phyloP scores from a whole-genome alignment of 2,329 filamentous ascomycete species.

The Calycina herbarum region DNA sequence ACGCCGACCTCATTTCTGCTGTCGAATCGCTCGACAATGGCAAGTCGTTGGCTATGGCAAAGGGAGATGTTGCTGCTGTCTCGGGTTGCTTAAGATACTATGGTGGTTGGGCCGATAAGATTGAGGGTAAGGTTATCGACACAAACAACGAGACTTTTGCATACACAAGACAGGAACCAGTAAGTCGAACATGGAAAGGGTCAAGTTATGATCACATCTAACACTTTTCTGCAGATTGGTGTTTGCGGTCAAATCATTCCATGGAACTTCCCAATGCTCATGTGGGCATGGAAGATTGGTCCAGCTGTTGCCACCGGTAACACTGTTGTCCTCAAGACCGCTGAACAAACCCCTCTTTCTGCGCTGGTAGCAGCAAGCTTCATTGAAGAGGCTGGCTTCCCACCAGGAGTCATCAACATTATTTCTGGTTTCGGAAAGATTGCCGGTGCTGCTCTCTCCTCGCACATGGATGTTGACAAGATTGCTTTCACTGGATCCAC shows the following conservation, averaged over 20 bases:
- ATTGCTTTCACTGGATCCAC: conserved; percentile 67
- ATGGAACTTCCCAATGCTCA: conserved; percentile 70
- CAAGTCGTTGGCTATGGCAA: conserved; percentile 76
- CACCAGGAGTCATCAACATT: conserved; percentile 63
- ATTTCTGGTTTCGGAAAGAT: conserved; percentile 66
- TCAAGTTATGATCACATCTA: conserved; percentile 19
- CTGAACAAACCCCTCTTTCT: conserved; percentile 62
- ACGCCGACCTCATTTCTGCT: conserved; percentile 72
- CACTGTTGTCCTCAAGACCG: conserved; percentile 59
- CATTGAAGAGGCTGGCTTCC: conserved; percentile 64
- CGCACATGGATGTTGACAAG: conserved; percentile 67
- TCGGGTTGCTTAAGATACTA: conserved; percentile 79
- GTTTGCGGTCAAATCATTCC: conserved; percentile 73
- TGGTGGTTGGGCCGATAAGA: conserved; percentile 72
- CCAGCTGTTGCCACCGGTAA: conserved; percentile 61
- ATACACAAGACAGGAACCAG: conserved; percentile 67
- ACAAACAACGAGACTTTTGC: conserved; percentile 64
- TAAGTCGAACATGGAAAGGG: conserved; percentile 40
- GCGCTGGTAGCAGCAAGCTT: conserved; percentile 54
- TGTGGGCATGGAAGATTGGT: conserved; percentile 67
- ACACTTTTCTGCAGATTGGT: conserved; percentile 45
- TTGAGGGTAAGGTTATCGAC: conserved; percentile 68
- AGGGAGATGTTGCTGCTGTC: conserved; percentile 69
- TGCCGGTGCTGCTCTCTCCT: conserved; percentile 63
- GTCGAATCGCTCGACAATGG: conserved; percentile 89